A percentile compares a stretch with the other conserved stretches of the same genome.
phyloP scores from a whole-genome alignment of 805 yeast genomes.

The Barnettozyma californica region DNA sequence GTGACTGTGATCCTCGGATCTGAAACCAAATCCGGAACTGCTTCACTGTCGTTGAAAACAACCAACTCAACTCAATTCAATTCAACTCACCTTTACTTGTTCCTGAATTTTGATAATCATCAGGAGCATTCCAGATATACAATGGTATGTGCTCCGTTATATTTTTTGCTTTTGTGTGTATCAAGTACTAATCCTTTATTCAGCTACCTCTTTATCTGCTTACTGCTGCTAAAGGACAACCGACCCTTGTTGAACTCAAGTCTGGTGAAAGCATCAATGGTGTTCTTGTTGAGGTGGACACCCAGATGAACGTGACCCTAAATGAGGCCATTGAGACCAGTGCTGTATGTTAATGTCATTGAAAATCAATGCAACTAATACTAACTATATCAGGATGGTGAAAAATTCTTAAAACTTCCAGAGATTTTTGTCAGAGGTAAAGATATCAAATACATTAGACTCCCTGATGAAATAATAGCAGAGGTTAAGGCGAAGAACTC shows the following conservation, averaged over 20 bases:
- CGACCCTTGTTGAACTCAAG: constrained; percentile 83
- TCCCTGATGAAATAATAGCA: constrained; percentile 73
- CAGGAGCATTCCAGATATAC: neutral
- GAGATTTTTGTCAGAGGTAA: constrained; percentile 83
- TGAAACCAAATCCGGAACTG: neutral
- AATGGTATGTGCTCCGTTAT: neutral
- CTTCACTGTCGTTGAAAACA: neutral
- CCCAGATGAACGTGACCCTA: constrained; percentile 92
- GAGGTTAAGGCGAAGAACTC: constrained; percentile 63
- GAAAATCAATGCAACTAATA: neutral
- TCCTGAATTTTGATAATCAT: no score
- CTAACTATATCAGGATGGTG: constrained; percentile 39
- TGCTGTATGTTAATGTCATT: constrained; percentile 25
- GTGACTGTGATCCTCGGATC: neutral
- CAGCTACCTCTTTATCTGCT: constrained; percentile 88
- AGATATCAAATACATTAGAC: constrained; percentile 71
- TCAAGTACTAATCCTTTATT: neutral
- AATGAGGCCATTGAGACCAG: constrained; percentile 67
- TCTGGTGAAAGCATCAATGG: constrained; percentile 90
- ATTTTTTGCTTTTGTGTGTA: neutral
- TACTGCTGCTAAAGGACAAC: constrained; percentile 86
- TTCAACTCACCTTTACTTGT: neutral
- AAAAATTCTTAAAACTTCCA: constrained; percentile 53
- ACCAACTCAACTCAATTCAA: no score
- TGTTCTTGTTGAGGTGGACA: constrained; percentile 76